Evolutionary conservation across 1,284 basidiomycete species (phyloP).

Genomic region (Gastroboletus turbinatus): DNA sequence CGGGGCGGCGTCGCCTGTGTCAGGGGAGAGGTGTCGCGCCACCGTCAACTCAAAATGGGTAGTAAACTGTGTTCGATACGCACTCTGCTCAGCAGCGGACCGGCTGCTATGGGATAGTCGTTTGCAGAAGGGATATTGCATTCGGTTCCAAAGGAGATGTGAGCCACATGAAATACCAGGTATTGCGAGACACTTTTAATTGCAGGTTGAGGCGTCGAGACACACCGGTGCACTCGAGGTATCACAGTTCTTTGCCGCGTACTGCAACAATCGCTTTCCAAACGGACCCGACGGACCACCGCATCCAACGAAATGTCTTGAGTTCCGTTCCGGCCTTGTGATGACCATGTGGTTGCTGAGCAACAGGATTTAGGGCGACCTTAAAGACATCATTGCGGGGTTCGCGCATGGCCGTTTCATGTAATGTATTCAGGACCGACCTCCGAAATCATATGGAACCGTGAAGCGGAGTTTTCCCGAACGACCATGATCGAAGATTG

Average conservation of each 20-base stretch:
- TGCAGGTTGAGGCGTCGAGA: background rate
- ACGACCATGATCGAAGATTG: background rate
- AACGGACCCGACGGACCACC: too few species aligned
- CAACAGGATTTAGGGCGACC: background rate
- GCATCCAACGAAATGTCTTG: background rate
- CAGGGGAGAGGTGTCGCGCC: background rate
- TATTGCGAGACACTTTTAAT: background rate
- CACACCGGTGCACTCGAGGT: background rate
- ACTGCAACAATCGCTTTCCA: background rate
- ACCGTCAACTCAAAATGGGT: conserved; percentile 1
- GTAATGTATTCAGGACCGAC: conserved; percentile 16
- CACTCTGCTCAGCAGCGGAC: background rate
- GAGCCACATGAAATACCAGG: background rate
- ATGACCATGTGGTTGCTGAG: background rate
- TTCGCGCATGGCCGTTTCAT: conserved; percentile 1
- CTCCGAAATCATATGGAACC: conserved; percentile 2
- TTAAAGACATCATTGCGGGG: conserved; percentile 10
- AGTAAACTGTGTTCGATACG: background rate
- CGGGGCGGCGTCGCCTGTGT: background rate
- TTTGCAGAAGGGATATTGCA: background rate
- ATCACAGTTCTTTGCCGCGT: background rate
- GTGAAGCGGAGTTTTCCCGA: conserved; percentile 2
- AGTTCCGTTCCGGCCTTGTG: background rate
- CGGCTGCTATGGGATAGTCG: too few species aligned
- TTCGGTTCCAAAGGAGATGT: background rate